A percentile compares a stretch with the other conserved stretches of the same genome.
Conservation (phyloP, 2,329 filamentous ascomycete genomes). For the Colletotrichum sp. region DNA sequence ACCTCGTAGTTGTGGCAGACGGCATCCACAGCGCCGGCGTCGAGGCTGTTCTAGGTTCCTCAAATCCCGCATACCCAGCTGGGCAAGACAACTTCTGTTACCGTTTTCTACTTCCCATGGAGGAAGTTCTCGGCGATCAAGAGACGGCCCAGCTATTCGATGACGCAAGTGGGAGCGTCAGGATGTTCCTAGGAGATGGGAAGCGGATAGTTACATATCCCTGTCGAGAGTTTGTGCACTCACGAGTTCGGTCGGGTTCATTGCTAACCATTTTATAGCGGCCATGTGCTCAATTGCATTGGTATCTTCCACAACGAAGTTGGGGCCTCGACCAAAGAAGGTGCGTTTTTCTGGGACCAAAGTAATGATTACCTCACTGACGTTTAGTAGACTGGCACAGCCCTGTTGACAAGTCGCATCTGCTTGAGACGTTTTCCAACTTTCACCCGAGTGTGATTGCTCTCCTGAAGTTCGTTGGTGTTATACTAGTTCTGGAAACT, state of each 20-base stretch:
- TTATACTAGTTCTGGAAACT: fast-evolving
- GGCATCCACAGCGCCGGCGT: slow-evolving; percentile 42
- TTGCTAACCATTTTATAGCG: slow-evolving; percentile 20
- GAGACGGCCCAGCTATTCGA: slow-evolving; percentile 24
- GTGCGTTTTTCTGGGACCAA: background rate
- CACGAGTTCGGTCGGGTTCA: background rate
- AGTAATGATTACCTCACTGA: background rate
- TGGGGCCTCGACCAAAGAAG: slow-evolving; percentile 5
- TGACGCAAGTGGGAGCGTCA: slow-evolving; percentile 16
- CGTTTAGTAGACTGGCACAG: background rate
- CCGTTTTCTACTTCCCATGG: slow-evolving; percentile 40
- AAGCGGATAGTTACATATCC: slow-evolving; percentile 37
- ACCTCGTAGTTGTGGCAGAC: slow-evolving; percentile 51
- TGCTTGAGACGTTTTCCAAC: slow-evolving; percentile 30
- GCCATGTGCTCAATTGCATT: slow-evolving; percentile 39
- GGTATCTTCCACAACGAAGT: slow-evolving; percentile 33
- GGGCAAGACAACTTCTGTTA: slow-evolving; percentile 37
- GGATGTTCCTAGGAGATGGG: slow-evolving; percentile 14
- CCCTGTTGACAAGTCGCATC: slow-evolving; percentile 29
- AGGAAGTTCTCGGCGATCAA: slow-evolving; percentile 29
- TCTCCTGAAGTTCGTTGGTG: slow-evolving; percentile 29
- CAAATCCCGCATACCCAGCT: slow-evolving; percentile 30
- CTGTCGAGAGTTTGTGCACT: slow-evolving; percentile 31
- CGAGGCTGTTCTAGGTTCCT: slow-evolving; percentile 30
- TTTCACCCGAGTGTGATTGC: slow-evolving; percentile 30